Evolutionary conservation across 2,329 filamentous ascomycete species (phyloP), one percentile per base, ranked within the genome.

Genomic region (Tolypocladium endophyticum): DNA sequence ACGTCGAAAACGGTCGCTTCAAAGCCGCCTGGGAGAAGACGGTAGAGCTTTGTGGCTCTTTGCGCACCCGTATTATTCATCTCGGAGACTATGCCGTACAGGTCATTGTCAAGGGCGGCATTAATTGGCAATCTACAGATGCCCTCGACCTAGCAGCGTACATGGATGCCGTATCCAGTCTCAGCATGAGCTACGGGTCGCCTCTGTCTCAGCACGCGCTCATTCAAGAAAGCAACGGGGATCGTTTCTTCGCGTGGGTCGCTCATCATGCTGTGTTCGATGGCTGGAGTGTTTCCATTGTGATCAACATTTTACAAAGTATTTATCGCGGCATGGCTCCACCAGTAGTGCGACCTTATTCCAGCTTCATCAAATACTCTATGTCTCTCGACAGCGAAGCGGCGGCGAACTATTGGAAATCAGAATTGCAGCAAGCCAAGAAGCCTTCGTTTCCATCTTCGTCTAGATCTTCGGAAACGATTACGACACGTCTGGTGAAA

Each of bases 21-120:
- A 66, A 68, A 58, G 57, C 61, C 0, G 68, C 71, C 3, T 73
- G 70, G 72, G 63, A 65, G 38, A 28, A 30, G 11, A 61, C 59
- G 1, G 28, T 59, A n/a, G 18, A n/a, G 12, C 28, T 55, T 8
- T 57, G 54, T n/a, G 20, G 50, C 2, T 63, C 61, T 36, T 57
- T 65, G 11, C 61, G 62, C 7, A 64, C 62, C 1, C 58, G 64
- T 0, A 60, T 65, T 18, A 43, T 63, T 7, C n/a, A 58, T 14
- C 16, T 56, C 4, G 50, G 47, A 18, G 58, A 55, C 16, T 50
- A 20, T 18, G 54, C 59, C n/a, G 28, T 61, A 1, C 63, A 64
- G 25, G 57, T 56, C 16, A 56, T 64, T 1, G 30, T 58, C 4
- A 12, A 7, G 1, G 52, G 20, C 30, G 33, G 20, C 8, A 18